Base-by-base conservation (phyloP, 2,329 filamentous ascomycete genomes). In the Cephalotrichum gorgonifer region DNA sequence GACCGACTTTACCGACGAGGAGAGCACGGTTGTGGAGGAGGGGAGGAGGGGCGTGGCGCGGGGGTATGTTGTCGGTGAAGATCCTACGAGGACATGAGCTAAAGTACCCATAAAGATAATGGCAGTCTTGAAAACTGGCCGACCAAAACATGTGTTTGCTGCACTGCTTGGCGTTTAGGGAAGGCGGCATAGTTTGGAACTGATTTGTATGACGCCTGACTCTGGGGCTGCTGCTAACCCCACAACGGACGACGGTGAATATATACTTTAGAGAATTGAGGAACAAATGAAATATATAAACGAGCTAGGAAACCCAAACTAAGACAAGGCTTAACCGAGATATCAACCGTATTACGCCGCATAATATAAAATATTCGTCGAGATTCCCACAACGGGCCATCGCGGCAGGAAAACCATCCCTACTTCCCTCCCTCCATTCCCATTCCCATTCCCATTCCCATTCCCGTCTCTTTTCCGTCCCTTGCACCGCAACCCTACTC, bases 1-100 rank as follows among this genome's bases (percentile, higher is more conserved):
- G 0, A 95, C 81, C 53, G 93, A 98, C 62, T 94, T 89, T 58
- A 73, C 75, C 65, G 69, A 69, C 14, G 74, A 78, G 48, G 68
- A 70, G n/a, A 70, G 85, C 50, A 83, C 85, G 1, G 63, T 78
- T 17, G 77, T 98, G 50, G 88, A 95, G 60, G 83, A 96, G 65
- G 93, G 93, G 1, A 78, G 88, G 54, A 85, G 83, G 55, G 93
- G 93, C 15, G 81, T 97, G 50, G 93, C 93, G 30, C 81, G 87
- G 58, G 93, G 91, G 0, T 98, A 98, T 69, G 79, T 74, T 0
- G 85, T 93, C 47, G 87, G 86, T 7, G 78, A 81, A 20, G 72
- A 70, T 44, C 56, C 57, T 48, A 38, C 63, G 65, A 44, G 46
- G 38, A 48, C 35, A 27, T 48, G 26, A 48, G 12, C 12, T 6